These are phyloP conservation scores for Russula lepida DNA, from an alignment of 768 basidiomycete genomes.

Conservation along the genomic window DNA sequence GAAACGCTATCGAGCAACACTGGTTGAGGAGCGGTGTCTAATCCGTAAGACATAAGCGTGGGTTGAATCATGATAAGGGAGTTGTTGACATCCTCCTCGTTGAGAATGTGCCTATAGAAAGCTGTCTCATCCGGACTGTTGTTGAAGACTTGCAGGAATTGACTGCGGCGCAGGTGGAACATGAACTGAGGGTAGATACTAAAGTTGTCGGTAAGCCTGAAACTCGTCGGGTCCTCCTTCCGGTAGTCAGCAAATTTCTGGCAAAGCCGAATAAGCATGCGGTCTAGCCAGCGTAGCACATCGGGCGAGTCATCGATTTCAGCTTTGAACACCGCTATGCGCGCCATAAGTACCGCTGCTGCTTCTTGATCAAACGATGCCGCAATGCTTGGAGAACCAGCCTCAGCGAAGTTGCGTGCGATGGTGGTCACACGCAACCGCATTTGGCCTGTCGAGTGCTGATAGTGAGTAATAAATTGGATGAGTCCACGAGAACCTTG, in stretches of 20 bases:
- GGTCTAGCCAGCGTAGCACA: slow-evolving; percentile 92
- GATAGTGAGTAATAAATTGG: slow-evolving; percentile 98
- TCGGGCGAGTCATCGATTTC: slow-evolving; percentile 98
- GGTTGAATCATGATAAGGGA: slow-evolving; percentile 99
- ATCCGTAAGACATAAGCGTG: slow-evolving; percentile 96
- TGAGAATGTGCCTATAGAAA: slow-evolving; percentile 94
- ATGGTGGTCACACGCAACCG: slow-evolving; percentile 96
- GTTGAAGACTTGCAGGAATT: slow-evolving; percentile 99
- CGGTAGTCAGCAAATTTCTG: slow-evolving; percentile 99
- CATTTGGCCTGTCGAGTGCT: slow-evolving; percentile 93
- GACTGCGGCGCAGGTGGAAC: slow-evolving; percentile 96
- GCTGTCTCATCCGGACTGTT: slow-evolving; percentile 99
- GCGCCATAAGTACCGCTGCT: slow-evolving; percentile 94
- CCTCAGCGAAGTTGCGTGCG: slow-evolving; percentile 94
- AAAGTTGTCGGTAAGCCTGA: slow-evolving; percentile 91
- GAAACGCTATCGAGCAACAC: slow-evolving; percentile 96
- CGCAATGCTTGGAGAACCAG: slow-evolving; percentile 89
- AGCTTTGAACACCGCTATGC: slow-evolving; percentile 98
- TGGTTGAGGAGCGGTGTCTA: slow-evolving; percentile 86
- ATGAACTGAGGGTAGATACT: slow-evolving; percentile 99
- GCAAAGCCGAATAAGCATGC: slow-evolving; percentile 96
- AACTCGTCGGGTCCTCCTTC: slow-evolving; percentile 93
- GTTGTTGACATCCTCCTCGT: slow-evolving; percentile 98
- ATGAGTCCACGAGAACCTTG: slow-evolving; percentile 89
- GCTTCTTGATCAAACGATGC: slow-evolving; percentile 97